Conservation (phyloP, 2,329 filamentous ascomycete species). For the Lecanicillium sp. region DNA sequence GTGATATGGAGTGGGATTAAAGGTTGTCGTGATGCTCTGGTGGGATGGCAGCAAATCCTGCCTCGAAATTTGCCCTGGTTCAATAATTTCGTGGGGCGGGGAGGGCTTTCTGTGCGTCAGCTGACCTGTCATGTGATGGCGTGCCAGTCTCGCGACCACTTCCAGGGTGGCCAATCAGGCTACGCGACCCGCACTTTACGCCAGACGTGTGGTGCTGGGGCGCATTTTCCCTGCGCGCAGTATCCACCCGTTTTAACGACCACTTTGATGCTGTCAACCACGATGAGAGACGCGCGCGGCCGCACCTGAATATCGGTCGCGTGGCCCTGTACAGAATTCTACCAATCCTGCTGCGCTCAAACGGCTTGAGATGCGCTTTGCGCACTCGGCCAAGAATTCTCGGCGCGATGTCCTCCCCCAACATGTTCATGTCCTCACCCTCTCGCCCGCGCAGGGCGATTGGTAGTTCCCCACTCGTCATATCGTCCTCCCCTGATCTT, state of each 20-base stretch:
- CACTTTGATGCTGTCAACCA: too few species aligned
- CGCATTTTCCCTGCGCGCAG: too few species aligned
- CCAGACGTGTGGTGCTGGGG: too few species aligned
- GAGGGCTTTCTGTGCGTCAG: constrained; percentile 28
- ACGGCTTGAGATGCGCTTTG: constrained; percentile 35
- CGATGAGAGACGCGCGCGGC: too few species aligned
- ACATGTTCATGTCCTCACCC: constrained; percentile 23
- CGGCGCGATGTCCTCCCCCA: constrained; percentile 25
- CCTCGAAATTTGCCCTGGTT: constrained; percentile 25
- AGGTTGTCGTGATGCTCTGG: constrained; percentile 17
- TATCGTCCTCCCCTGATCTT: constrained; percentile 47
- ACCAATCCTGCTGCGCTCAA: constrained; percentile 8
- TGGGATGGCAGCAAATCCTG: constrained; percentile 20
- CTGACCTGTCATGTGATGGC: constrained; percentile 26
- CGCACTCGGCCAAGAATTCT: constrained; percentile 27
- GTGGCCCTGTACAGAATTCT: constrained; percentile 1
- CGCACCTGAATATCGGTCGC: too few species aligned
- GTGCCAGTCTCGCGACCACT: constrained; percentile 21
- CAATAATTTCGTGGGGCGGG: constrained; percentile 28
- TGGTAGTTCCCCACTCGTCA: constrained; percentile 22
- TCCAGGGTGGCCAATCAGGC: constrained; percentile 3
- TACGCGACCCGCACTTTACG: constrained; percentile 1
- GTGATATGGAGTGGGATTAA: constrained; percentile 20
- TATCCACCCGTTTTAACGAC: too few species aligned
- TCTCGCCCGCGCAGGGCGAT: constrained; percentile 21